Evolutionary conservation across 1,139 yeast genomes (phyloP).

Genomic region (Zygotorulaspora mrakii): DNA sequence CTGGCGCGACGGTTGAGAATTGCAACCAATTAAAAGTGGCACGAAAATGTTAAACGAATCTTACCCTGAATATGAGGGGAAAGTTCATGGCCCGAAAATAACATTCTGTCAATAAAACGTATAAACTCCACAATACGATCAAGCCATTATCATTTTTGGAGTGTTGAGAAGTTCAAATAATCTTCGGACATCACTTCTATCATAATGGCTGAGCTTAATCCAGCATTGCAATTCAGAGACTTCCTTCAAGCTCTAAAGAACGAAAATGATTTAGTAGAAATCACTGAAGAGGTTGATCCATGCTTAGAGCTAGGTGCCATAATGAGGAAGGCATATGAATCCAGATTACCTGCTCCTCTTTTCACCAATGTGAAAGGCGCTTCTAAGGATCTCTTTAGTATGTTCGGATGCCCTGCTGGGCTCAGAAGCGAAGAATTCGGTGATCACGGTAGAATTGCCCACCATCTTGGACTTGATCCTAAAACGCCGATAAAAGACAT

Average conservation of each 20-base stretch:
- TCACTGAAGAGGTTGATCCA: conserved; percentile 25
- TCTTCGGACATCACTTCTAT: not conserved
- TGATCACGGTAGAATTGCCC: conserved; percentile 29
- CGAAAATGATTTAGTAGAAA: conserved; percentile 26
- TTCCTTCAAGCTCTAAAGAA: conserved; percentile 21
- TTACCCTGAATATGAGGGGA: too few relatives aligned
- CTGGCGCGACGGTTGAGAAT: too few relatives aligned
- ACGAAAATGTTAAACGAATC: too few relatives aligned
- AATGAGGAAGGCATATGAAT: conserved; percentile 25
- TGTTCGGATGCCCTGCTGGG: conserved; percentile 24
- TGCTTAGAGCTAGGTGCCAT: conserved; percentile 27
- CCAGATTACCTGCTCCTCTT: conserved; percentile 22
- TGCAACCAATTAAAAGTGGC: too few relatives aligned
- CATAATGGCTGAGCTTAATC: conserved; percentile 4
- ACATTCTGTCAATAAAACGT: too few relatives aligned
- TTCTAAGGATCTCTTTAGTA: conserved; percentile 18
- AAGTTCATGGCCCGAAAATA: too few relatives aligned
- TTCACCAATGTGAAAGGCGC: conserved; percentile 24
- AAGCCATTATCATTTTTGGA: too few relatives aligned
- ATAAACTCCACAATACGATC: too few relatives aligned
- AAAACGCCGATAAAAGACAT: conserved; percentile 23
- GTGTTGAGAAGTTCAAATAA: too few relatives aligned
- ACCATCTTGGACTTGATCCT: conserved; percentile 23
- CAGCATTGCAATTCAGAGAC: conserved; percentile 26
- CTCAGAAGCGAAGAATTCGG: conserved; percentile 14